Conservation (phyloP, 768 basidiomycete genomes). For the Cystoderma amianthinum region DNA sequence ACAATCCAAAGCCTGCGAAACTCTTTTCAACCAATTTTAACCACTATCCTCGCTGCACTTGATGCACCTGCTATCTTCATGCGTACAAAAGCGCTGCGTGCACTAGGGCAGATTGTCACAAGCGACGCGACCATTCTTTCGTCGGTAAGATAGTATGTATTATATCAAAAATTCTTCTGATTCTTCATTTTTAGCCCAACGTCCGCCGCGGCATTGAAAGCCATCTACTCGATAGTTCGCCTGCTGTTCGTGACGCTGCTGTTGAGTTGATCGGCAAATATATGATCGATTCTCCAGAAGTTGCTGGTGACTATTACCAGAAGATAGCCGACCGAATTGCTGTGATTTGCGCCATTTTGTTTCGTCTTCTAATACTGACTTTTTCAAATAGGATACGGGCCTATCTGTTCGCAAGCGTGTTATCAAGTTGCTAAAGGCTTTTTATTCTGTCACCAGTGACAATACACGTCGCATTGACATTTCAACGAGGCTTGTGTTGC, state of each 20-base stretch:
- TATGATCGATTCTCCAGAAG: constrained; percentile 80
- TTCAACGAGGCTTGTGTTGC: constrained; percentile 69
- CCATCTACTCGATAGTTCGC: constrained; percentile 85
- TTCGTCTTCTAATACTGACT: not conserved
- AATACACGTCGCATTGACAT: constrained; percentile 67
- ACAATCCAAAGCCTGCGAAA: constrained; percentile 67
- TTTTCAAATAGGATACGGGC: constrained; percentile 72
- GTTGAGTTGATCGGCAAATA: constrained; percentile 98
- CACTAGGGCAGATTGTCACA: constrained; percentile 83
- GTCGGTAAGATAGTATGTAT: constrained; percentile 35
- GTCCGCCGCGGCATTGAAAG: constrained; percentile 86
- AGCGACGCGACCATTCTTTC: constrained; percentile 82
- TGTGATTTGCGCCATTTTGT: constrained; percentile 43
- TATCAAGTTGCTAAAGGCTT: constrained; percentile 85
- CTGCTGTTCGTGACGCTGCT: constrained; percentile 93
- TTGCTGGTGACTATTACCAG: constrained; percentile 86
- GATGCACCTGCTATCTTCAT: constrained; percentile 87
- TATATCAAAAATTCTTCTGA: constrained; percentile 3
- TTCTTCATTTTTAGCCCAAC: constrained; percentile 39
- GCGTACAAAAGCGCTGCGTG: constrained; percentile 89
- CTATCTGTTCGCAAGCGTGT: constrained; percentile 92
- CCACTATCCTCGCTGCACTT: constrained; percentile 69
- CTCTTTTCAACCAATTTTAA: constrained; percentile 81
- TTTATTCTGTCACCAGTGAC: constrained; percentile 63
- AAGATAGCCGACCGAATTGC: constrained; percentile 88